Evolutionary conservation across 2,329 filamentous ascomycete species (phyloP), one percentile per base, ranked within the genome.

Genomic region (Fusarium napiforme): DNA sequence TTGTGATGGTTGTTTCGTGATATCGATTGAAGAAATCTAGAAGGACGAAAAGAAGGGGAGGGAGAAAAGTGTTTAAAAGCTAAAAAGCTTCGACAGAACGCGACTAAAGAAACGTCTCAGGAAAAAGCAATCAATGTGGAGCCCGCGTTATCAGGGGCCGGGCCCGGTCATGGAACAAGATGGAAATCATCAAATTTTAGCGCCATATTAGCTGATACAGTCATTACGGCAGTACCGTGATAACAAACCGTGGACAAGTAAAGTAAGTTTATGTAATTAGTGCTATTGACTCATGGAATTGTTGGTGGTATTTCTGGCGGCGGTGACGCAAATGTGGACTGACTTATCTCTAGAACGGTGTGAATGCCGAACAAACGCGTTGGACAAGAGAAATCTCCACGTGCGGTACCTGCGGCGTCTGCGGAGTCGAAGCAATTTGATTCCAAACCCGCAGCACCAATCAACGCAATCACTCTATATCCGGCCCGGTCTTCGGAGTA

Each of bases 171-270:
- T 63, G 55, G 71, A 74, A 73, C 57, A 68, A 59, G 26, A 63
- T 74, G 49, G 71, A 73, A 68, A 74, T 62, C 69, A 59, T 57
- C 55, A 50, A 66, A 71, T 67, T 69, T 64, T 73, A 73, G 71
- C 67, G 71, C 37, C 62, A 58, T 60, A 55, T 72, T 60, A 60
- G 71, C 60, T 73, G 68, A 72, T 74, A 28, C 43, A 15, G 34
- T 36, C 30, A 32, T 5, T 12, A 32, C 30, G 30, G 30, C 30
- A 32, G 30, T 74, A 28, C 26, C 16, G 36, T 36, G 15, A 36
- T 34, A 32, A 32, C 30, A 32, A 14, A 32, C 30, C 30, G 32
- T 32, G 34, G 9, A 9, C 34, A 36, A 36, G 34, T 26, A 28
- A 39, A 28, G 50, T 28, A 39, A 39, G 12, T 67, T 67, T 67